Evolutionary conservation across 257 asterid genomes (phyloP).

Genomic region (Ajuga chamaepitys): DNA sequence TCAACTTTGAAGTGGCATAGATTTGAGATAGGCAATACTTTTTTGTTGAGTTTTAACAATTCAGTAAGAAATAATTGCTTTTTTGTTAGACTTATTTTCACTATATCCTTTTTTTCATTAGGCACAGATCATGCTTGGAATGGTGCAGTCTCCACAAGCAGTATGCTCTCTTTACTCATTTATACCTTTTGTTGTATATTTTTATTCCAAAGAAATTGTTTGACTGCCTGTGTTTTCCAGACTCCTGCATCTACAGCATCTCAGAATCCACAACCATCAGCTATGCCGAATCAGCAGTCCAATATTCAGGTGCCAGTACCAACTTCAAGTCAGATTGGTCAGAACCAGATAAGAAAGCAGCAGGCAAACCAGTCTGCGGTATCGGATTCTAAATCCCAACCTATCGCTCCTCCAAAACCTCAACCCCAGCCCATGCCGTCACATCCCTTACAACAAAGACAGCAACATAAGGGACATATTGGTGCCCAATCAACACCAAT

Average conservation of each 20-base stretch:
- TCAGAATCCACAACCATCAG: conserved; percentile 48
- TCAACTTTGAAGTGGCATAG: background rate
- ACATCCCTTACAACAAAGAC: conserved; percentile 41
- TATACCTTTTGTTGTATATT: conserved; percentile 5
- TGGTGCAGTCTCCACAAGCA: conserved; percentile 79
- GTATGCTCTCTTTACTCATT: conserved; percentile 37
- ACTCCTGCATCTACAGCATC: conserved; percentile 41
- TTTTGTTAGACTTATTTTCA: conserved; percentile 11
- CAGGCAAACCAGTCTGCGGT: conserved; percentile 42
- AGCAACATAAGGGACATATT: conserved; percentile 49
- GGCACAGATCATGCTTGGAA: conserved; percentile 98
- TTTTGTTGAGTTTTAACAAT: background rate
- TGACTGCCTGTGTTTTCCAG: conserved; percentile 22
- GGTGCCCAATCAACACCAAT: conserved; percentile 44
- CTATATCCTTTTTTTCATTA: conserved; percentile 17
- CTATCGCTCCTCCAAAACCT: conserved; percentile 42
- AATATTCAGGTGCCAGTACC: conserved; percentile 39
- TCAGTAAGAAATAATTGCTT: background rate
- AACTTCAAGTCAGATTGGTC: conserved; percentile 43
- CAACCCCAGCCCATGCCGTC: conserved; percentile 47
- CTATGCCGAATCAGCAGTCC: conserved; percentile 40
- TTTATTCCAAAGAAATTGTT: conserved; percentile 2
- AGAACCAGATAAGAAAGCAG: conserved; percentile 60
- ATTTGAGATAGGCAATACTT: background rate
- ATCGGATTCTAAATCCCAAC: conserved; percentile 33